Conservation (phyloP, 2,329 filamentous ascomycete species). For the Penicillium decumbens region DNA sequence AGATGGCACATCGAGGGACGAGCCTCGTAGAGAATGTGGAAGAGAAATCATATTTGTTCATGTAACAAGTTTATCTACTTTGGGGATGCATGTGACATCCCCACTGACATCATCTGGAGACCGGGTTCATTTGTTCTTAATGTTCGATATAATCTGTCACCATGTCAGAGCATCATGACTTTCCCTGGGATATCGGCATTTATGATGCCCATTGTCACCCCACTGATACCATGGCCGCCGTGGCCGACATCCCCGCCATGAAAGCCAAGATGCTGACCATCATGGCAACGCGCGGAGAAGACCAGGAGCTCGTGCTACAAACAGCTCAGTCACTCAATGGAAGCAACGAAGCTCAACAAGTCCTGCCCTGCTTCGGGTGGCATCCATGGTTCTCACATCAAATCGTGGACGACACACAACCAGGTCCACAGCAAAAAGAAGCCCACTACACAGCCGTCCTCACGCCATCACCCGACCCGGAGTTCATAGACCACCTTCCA, state of each 20-base stretch:
- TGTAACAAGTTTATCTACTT: neutral
- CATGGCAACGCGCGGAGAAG: conserved; percentile 60
- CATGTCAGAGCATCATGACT: conserved; percentile 27
- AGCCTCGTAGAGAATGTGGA: neutral
- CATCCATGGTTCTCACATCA: conserved; percentile 66
- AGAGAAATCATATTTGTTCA: neutral
- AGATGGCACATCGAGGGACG: conserved; percentile 23
- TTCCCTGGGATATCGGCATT: conserved; percentile 61
- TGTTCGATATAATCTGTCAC: neutral
- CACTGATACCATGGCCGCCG: conserved; percentile 58
- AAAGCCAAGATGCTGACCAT: conserved; percentile 55
- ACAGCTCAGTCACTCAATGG: conserved; percentile 38
- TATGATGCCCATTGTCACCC: conserved; percentile 65
- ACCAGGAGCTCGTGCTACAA: conserved; percentile 55
- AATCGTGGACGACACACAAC: conserved; percentile 46
- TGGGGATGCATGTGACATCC: conserved; percentile 22
- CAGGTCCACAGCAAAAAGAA: conserved; percentile 28
- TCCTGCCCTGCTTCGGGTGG: conserved; percentile 63
- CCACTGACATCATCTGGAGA: conserved; percentile 17
- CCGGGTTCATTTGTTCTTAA: neutral
- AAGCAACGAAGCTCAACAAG: neutral
- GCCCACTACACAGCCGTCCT: conserved; percentile 54
- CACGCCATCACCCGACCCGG: conserved; percentile 43
- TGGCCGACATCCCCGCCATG: conserved; percentile 54
- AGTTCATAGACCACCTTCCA: conserved; percentile 50